Base-by-base conservation (phyloP, 2,329 filamentous ascomycete species). In the Ascosphaera apis region DNA sequence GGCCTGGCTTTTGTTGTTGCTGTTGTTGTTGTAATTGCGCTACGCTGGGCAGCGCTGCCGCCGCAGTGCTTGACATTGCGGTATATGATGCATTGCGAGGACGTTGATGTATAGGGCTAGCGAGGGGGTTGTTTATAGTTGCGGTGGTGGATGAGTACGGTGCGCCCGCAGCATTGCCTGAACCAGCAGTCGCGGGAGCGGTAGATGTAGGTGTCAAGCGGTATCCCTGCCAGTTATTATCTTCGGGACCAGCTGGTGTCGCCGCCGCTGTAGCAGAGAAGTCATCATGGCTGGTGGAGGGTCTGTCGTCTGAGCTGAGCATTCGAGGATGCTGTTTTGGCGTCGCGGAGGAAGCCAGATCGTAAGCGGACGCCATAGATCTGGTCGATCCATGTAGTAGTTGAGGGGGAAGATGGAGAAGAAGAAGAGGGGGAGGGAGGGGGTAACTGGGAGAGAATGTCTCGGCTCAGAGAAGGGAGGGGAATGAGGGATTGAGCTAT, bases 71-170 rank as follows among this genome's bases (percentile, higher is more conserved):
- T n/a, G n/a, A n/a, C n/a, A n/a, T n/a, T n/a, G 77, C 70, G 41
- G 74, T 76, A 48, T 83, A 65, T 34, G 77, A 81, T 42, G 72
- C 65, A 36, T 67, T 70, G 36, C 78, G 70, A 13, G 73, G 68
- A 34, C 66, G 27, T 11, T 30, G 70, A 52, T 72, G 77, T 38
- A 70, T 74, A 46, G 71, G 63, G 48, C 63, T 62, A 40, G 63
- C 57, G 37, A 62, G 59, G 33, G 64, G 53, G n/a, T 69, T 68
- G 36, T 69, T 62, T 41, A 57, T 48, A 45, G 54, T 53, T 40
- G 55, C 45, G 25, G 47, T 51, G 15, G 47, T 41, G 36, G 45
- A 46, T 15, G 55, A 45, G n/a, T n/a, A n/a, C n/a, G n/a, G n/a
- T n/a, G 30, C 18, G 31, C 19, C 19, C 4, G 19, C 19, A 21